A percentile compares a stretch with the other conserved stretches of the same genome.
Conservation (phyloP, 441 rosid genomes). For the Sinapis alba region DNA sequence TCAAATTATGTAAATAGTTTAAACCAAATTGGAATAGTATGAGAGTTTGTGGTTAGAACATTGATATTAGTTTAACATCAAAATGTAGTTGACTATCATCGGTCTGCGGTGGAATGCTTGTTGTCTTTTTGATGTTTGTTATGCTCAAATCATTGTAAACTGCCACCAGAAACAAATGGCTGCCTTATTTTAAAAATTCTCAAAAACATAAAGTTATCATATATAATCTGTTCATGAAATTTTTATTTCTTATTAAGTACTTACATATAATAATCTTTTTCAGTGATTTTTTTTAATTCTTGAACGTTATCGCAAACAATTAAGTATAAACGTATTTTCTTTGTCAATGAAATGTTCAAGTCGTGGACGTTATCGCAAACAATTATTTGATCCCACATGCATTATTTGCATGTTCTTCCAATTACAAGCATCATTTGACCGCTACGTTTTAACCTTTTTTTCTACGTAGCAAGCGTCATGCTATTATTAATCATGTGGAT, state of each 20-base stretch:
- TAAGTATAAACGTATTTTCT: no score
- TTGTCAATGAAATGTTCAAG: background rate
- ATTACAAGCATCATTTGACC: constrained; percentile 18
- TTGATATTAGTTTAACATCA: constrained; percentile 25
- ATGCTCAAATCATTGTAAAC: constrained; percentile 31
- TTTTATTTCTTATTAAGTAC: background rate
- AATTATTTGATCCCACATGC: background rate
- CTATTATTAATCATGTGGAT: background rate
- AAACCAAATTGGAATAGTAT: background rate
- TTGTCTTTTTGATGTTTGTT: constrained; percentile 28
- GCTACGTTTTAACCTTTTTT: constrained; percentile 13
- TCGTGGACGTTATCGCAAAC: background rate
- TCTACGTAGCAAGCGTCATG: background rate
- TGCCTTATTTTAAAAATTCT: background rate
- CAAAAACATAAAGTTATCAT: background rate
- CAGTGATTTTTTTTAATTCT: background rate
- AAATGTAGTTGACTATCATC: constrained; percentile 34
- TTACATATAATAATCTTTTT: background rate
- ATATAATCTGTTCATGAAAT: no score
- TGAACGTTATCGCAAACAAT: background rate
- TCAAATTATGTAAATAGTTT: background rate
- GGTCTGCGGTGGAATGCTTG: constrained; percentile 34
- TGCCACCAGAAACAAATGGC: constrained; percentile 23
- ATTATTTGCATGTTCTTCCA: constrained; percentile 26
- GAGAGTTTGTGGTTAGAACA: constrained; percentile 41